A percentile compares a stretch with the other conserved stretches of the same genome.
phyloP scores from a whole-genome alignment of 2,329 filamentous ascomycete genomes.

The Epichloe elymi region DNA sequence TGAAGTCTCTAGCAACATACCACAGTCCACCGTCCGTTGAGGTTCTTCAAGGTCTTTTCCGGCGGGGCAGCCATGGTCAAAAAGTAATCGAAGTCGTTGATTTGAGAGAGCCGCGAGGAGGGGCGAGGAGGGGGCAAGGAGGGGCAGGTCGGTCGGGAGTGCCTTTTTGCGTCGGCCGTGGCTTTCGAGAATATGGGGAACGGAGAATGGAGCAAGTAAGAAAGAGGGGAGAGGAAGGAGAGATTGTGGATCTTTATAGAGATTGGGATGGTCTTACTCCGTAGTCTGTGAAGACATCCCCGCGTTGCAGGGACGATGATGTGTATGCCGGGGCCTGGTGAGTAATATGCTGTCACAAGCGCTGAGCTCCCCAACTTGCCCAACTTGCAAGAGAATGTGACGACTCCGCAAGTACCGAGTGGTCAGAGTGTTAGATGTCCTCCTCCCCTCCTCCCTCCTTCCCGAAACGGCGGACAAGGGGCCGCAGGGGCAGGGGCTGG shows the following conservation, averaged over 20 bases:
- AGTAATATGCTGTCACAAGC: too few relatives aligned
- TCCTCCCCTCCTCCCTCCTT: too few relatives aligned
- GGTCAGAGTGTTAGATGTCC: too few relatives aligned
- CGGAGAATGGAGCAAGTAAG: background rate
- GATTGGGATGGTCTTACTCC: too few relatives aligned
- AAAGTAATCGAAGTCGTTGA: background rate
- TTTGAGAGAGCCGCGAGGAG: background rate
- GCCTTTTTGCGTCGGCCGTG: background rate
- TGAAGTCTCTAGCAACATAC: conserved; percentile 29
- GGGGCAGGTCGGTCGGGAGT: background rate
- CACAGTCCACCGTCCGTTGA: conserved; percentile 58
- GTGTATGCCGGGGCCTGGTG: background rate
- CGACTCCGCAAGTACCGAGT: too few relatives aligned
- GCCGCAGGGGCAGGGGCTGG: too few relatives aligned
- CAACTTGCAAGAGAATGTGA: too few relatives aligned
- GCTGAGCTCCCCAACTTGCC: too few relatives aligned
- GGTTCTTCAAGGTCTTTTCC: conserved; percentile 51
- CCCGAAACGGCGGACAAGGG: too few relatives aligned
- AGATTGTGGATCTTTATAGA: background rate
- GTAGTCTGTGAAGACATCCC: background rate
- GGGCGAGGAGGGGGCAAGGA: background rate
- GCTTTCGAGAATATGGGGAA: background rate
- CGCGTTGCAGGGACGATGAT: background rate
- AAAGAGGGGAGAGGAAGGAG: background rate
- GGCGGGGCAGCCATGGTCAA: conserved; percentile 56